Conservation (phyloP, 2,329 filamentous ascomycete genomes). For the Xylariaceae sp. region DNA sequence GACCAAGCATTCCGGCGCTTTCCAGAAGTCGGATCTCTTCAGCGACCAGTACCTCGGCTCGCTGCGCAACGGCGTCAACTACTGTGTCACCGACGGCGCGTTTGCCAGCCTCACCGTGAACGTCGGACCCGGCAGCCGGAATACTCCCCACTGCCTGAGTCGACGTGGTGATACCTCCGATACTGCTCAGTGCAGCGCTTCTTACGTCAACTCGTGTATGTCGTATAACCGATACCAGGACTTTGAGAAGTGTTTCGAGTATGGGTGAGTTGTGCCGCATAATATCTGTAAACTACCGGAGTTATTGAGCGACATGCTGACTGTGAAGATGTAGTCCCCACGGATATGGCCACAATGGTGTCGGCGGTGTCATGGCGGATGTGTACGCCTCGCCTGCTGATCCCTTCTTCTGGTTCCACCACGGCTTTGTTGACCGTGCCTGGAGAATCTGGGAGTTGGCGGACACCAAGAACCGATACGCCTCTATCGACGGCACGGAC, state of each 20-base stretch:
- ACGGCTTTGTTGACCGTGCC: constrained; percentile 18
- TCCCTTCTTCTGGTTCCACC: constrained; percentile 22
- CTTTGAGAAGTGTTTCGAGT: constrained; percentile 19
- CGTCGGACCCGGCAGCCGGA: constrained; percentile 14
- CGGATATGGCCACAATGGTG: constrained; percentile 17
- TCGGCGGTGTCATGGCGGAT: constrained; percentile 18
- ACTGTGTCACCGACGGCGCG: constrained; percentile 16
- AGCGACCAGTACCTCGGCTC: constrained; percentile 14
- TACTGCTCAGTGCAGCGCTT: constrained; percentile 14
- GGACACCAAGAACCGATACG: constrained; percentile 15
- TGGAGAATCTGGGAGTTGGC: constrained; percentile 18
- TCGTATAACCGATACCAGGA: constrained; percentile 12
- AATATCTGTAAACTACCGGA: too few species aligned
- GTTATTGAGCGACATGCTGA: background rate
- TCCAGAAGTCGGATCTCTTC: constrained; percentile 13
- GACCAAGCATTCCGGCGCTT: constrained; percentile 19
- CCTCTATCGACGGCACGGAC: constrained; percentile 15
- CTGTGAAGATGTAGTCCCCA: constrained; percentile 10
- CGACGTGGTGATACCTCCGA: constrained; percentile 9
- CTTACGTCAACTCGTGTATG: constrained; percentile 16
- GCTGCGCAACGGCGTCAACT: constrained; percentile 5
- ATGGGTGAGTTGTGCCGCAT: constrained; percentile 13
- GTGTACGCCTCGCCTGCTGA: constrained; percentile 18
- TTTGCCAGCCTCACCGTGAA: constrained; percentile 17
- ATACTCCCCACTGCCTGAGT: constrained; percentile 13